Base-by-base conservation (phyloP, 441 rosid genomes). In the Francoa sonchifolia region DNA sequence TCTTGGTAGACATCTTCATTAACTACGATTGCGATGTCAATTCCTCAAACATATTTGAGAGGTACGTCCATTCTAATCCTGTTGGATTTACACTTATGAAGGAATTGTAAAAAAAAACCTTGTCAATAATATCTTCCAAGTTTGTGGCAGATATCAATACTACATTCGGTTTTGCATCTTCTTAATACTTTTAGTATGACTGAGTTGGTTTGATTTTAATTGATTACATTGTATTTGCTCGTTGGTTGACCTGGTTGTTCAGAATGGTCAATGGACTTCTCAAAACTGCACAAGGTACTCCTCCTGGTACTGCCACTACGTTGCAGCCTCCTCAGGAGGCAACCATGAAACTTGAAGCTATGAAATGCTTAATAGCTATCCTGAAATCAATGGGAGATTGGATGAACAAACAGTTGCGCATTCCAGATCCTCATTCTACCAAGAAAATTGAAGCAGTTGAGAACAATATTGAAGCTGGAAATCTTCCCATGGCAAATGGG, bases 221-320 rank as follows among this genome's bases (percentile, higher is more conserved):
- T 15, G 3, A 19, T 44, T 9, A 26, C 18, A 5, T 15, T 16
- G 31, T 39, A 44, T 45, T 54, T 40, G 41, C 31, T 35, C 31
- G 35, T 51, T 34, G 30, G 40, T 39, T 32, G 48, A n/a, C 28
- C 26, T 26, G 7, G 48, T 52, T 48, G 45, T 61, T 37, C 71
- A 92, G 97, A 71, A 77, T 92, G 97, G 97, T 92, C 63, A 92
- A 82, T 65, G 99, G 99, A 62, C 97, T 92, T 61, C 96, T 87
- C 51, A 92, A 92, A 79, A 87, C 97, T 47, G 99, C 97, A 46
- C 97, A 84, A 76, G 99, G 99, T 55, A 76, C 68, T 33, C 82
- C 92, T 33, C 85, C 97, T 42, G 85, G 87, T 43, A 61, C 76
- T 35, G 54, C 71, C 44, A 73, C 96, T 52, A 69, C 85, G 0